Evolutionary conservation across 345 rosid genomes (phyloP), one percentile per base, ranked within the genome.

Genomic region (Raphanus raphanistrum): DNA sequence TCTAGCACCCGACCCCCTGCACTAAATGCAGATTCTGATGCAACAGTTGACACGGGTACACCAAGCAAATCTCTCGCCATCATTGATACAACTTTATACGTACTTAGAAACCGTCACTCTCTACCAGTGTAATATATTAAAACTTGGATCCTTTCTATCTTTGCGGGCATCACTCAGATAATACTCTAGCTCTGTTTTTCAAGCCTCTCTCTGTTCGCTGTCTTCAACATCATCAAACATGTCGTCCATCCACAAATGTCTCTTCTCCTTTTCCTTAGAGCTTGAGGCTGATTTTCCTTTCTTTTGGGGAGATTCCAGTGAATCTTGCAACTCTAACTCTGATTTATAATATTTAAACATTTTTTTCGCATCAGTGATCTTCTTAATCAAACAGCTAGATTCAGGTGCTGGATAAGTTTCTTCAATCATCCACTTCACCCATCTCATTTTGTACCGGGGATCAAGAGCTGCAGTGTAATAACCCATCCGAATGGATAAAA

Each of bases 41-140:
- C 79, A 33, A 82, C 32, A 1, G 66, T 82, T 5, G 74, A 69
- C 0, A 78, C 43, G 0, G 12, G 67, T 11, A 69, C 58, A 2
- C 41, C 76, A 33, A 82, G 35, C 21, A 78, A 10, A 15, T 82
- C 77, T 17, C 16, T 63, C 11, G 70, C 76, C 27, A 82, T 74
- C 10, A 11, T 0, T 2, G 70, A 41, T 4, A 82, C 5, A 6
- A 70, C 15, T 0, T 32, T 73, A 35, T 21, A 21, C 21, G 21
- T 78, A 78, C 9, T 66, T 50, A 17, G 70, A 63, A 15, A 13
- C 0, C 4, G n/a, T 73, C 33, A 1, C 4, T 25, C 21, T 72
- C 48, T 69, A 72, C 61, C 69, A 72, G 17, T 11, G 1, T 31
- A 62, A 63, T 13, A 73, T 63, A 28, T 48, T 13, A n/a, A 63